phyloP scores from a whole-genome alignment of 2,329 filamentous ascomycete genomes.

The Hypoxylon sp. region DNA sequence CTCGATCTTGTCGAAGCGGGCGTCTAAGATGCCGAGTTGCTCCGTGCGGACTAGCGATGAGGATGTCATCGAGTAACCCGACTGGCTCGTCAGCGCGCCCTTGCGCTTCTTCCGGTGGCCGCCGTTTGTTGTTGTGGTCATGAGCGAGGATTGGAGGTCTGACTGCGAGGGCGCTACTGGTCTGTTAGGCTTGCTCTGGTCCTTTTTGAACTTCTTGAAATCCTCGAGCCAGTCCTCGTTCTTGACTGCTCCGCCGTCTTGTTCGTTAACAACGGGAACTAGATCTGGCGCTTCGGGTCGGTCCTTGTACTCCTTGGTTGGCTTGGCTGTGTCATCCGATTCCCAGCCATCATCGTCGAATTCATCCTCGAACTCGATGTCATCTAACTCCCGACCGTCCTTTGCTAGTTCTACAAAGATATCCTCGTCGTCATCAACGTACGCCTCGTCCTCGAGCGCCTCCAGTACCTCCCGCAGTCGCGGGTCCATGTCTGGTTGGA shows the following conservation, averaged over 20 bases:
- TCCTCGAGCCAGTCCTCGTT: slow-evolving; percentile 91
- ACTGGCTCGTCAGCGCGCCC: slow-evolving; percentile 89
- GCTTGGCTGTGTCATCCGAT: slow-evolving; percentile 91
- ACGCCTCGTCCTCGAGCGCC: slow-evolving; percentile 94
- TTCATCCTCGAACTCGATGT: slow-evolving; percentile 81
- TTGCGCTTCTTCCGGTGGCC: slow-evolving; percentile 94
- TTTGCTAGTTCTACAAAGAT: slow-evolving; percentile 82
- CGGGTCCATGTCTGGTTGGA: slow-evolving; percentile 98
- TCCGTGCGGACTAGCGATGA: slow-evolving; percentile 90
- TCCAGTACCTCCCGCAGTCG: slow-evolving; percentile 90
- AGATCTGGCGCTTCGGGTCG: slow-evolving; percentile 64
- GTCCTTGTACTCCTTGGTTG: slow-evolving; percentile 69
- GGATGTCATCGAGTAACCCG: slow-evolving; percentile 92
- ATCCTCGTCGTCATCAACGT: slow-evolving; percentile 89
- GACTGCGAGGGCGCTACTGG: slow-evolving; percentile 67
- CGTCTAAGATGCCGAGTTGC: slow-evolving; percentile 86
- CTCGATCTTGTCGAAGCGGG: slow-evolving; percentile 91
- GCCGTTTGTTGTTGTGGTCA: slow-evolving; percentile 83
- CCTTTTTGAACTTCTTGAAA: slow-evolving; percentile 95
- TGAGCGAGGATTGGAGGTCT: slow-evolving; percentile 77
- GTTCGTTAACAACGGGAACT: slow-evolving; percentile 54
- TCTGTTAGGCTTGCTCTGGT: slow-evolving; percentile 68
- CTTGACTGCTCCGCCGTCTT: slow-evolving; percentile 65
- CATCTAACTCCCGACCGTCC: slow-evolving; percentile 80
- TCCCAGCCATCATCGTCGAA: slow-evolving; percentile 88